A percentile compares a stretch with the other conserved stretches of the same genome.
Evolutionary conservation across 176 grass and related monocot species (phyloP).

Genomic region (Musa acuminata): DNA sequence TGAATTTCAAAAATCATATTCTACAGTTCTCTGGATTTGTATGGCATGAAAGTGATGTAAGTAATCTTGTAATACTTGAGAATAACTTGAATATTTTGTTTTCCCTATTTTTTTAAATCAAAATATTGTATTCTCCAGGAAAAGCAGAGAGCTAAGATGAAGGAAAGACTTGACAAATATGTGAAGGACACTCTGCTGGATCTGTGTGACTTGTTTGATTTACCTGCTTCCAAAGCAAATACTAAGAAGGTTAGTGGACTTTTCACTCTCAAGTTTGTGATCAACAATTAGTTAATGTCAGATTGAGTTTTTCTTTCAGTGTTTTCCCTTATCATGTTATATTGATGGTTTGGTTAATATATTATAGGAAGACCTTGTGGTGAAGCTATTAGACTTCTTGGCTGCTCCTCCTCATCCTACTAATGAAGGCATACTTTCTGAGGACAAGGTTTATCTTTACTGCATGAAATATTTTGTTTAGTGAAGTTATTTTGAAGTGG

Average conservation of each 20-base stretch:
- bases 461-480: background rate
- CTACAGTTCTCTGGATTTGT: constrained; percentile 59
- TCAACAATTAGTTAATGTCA: background rate
- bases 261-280: constrained; percentile 3
- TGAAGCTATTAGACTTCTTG: constrained; percentile 89
- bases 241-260: constrained; percentile 58
- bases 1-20: constrained; percentile 46
- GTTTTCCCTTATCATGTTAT: constrained; percentile 2
- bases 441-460: constrained; percentile 22
- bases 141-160: constrained; percentile 89
- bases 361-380: constrained; percentile 69
- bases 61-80: background rate
- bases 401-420: constrained; percentile 61
- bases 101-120: background rate
- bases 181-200: constrained; percentile 63
- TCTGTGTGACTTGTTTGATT: constrained; percentile 68
- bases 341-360: background rate
- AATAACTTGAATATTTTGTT: background rate
- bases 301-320: background rate
- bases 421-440: constrained; percentile 39
- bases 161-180: constrained; percentile 98
- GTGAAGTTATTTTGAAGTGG: background rate
- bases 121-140: constrained; percentile 45
- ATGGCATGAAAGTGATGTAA: constrained; percentile 62
- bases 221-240: constrained; percentile 62